Evolutionary conservation across 495 filamentous ascomycete species (phyloP).

Genomic region (Parathielavia appendiculata): DNA sequence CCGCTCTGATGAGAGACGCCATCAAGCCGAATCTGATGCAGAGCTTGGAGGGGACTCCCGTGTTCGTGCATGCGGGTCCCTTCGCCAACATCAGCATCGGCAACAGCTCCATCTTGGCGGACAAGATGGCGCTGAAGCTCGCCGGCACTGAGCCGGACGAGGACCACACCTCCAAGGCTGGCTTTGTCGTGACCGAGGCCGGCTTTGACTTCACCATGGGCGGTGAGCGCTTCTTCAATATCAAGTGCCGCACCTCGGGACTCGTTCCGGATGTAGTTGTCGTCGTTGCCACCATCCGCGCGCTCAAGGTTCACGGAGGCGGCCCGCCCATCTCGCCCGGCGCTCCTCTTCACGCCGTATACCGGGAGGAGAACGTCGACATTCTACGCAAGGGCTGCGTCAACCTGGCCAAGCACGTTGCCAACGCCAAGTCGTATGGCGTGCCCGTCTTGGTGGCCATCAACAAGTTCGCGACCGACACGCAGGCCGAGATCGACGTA

Average conservation of each 20-base stretch:
- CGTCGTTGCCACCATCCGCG: conserved; percentile 90
- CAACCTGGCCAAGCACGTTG: conserved; percentile 90
- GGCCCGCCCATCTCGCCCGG: conserved; percentile 88
- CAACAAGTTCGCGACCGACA: conserved; percentile 93
- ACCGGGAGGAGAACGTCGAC: conserved; percentile 89
- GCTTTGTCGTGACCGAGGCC: conserved; percentile 95
- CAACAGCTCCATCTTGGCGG: conserved; percentile 87
- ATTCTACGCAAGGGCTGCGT: conserved; percentile 83
- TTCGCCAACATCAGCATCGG: conserved; percentile 99
- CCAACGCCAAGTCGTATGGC: conserved; percentile 81
- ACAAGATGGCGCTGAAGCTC: conserved; percentile 92
- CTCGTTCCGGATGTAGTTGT: conserved; percentile 89
- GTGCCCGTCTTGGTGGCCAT: conserved; percentile 96
- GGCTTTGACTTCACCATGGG: conserved; percentile 99
- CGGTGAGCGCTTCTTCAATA: conserved; percentile 99
- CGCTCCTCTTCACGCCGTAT: conserved; percentile 73
- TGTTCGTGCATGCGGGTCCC: conserved; percentile 93
- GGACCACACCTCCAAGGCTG: conserved; percentile 74
- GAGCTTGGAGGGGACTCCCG: conserved; percentile 92
- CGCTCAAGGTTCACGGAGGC: conserved; percentile 93
- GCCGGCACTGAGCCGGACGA: conserved; percentile 95
- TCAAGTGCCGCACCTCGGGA: conserved; percentile 95
- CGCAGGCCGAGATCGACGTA: conserved; percentile 82
- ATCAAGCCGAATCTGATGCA: conserved; percentile 99
- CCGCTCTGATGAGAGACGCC: conserved; percentile 94